phyloP scores from a whole-genome alignment of 345 rosid genomes.

The Lumnitzera racemosa region DNA sequence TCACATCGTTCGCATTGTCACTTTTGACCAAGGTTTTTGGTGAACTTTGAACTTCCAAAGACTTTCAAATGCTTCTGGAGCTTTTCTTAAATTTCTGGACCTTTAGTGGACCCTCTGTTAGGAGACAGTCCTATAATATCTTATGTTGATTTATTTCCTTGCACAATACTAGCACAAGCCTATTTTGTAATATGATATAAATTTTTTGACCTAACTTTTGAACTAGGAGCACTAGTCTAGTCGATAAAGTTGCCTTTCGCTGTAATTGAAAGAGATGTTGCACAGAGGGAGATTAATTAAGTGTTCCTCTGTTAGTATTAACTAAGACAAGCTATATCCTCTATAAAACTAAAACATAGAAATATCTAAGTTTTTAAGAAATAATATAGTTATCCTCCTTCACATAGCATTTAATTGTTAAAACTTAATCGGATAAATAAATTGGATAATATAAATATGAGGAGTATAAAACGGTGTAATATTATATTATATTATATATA shows the following conservation, averaged over 20 bases:
- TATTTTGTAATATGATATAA: not conserved
- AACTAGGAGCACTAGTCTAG: no score
- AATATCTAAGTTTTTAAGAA: no score
- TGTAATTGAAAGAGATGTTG: not conserved
- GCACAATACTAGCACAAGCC: not conserved
- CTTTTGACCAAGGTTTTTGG: constrained; percentile 16
- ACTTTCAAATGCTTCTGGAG: constrained; percentile 19
- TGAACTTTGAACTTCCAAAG: constrained; percentile 15
- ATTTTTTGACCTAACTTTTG: constrained; percentile 15
- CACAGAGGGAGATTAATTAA: no score
- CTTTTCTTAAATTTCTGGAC: constrained; percentile 2
- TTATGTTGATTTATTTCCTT: not conserved
- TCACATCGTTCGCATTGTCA: not conserved
- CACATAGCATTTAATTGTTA: no score
- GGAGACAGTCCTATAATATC: not conserved
- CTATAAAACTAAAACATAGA: no score
- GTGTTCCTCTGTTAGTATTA: no score
- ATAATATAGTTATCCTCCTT: no score
- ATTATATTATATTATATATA: no score
- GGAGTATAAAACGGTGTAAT: no score
- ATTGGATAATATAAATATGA: no score
- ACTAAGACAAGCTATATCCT: no score
- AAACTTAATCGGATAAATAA: no score
- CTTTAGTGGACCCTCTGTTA: constrained; percentile 9
- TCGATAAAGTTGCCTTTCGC: not conserved